These are phyloP conservation scores for Tricholoma flavovirens DNA, from an alignment of 768 basidiomycete genomes.

Conservation along the genomic window DNA sequence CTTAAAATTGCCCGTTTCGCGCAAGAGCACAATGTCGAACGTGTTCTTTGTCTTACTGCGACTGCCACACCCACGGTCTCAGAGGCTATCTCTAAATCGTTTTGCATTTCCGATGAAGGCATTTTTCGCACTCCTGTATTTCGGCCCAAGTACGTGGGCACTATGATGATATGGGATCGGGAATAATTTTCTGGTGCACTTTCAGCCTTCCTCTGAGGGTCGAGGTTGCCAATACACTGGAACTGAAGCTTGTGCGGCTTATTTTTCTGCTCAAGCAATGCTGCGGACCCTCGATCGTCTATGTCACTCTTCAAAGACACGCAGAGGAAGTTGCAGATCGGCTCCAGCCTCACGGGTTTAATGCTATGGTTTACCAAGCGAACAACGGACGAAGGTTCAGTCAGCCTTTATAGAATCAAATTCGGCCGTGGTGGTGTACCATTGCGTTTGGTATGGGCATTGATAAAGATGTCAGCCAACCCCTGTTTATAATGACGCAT, in stretches of 20 bases:
- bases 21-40: constrained; percentile 8
- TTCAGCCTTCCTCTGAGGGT: constrained; percentile 9
- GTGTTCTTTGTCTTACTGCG: constrained; percentile 13
- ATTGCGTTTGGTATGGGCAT: constrained; percentile 14
- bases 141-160: constrained; percentile 11
- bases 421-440: constrained; percentile 9
- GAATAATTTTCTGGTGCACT: neutral
- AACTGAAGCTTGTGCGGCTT: constrained; percentile 7
- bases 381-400: constrained; percentile 7
- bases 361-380: constrained; percentile 9
- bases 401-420: constrained; percentile 7
- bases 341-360: constrained; percentile 6
- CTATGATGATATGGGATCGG: neutral
- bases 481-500: neutral
- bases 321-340: constrained; percentile 6
- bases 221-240: constrained; percentile 6
- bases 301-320: constrained; percentile 12
- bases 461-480: constrained; percentile 6
- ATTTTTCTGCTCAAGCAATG: constrained; percentile 8
- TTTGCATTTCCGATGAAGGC: constrained; percentile 9
- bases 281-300: constrained; percentile 10
- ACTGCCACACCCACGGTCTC: constrained; percentile 10
- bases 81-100: constrained; percentile 7
- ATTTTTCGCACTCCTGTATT: constrained; percentile 11
- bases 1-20: constrained; percentile 14